Conservation (phyloP, 768 basidiomycete species). For the Hygrocybe coccinea region DNA sequence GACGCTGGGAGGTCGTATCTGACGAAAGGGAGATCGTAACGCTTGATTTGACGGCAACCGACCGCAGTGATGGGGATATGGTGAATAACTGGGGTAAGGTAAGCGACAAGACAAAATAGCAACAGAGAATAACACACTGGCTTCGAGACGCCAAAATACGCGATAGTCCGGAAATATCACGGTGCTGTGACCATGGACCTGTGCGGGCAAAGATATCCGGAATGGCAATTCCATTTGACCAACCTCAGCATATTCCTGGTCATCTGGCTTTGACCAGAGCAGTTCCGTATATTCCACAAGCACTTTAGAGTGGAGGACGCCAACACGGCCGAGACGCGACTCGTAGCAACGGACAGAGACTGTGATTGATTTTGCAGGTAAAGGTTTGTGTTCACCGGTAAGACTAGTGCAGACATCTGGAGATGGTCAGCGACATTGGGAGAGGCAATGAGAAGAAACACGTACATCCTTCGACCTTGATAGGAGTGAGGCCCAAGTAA, state of each 20-base stretch:
- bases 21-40: constrained; percentile 67
- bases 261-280: constrained; percentile 63
- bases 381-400: constrained; percentile 63
- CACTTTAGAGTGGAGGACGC: constrained; percentile 53
- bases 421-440: constrained; percentile 10
- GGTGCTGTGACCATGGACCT: constrained; percentile 61
- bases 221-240: constrained; percentile 68
- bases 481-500: constrained; percentile 74
- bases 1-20: constrained; percentile 59
- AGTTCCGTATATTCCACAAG: constrained; percentile 63
- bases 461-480: constrained; percentile 73
- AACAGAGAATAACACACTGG: constrained; percentile 44
- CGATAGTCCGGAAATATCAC: constrained; percentile 73
- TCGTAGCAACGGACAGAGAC: constrained; percentile 85
- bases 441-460: constrained; percentile 15
- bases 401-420: constrained; percentile 65
- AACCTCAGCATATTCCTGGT: constrained; percentile 54
- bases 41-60: constrained; percentile 62
- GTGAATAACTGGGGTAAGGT: constrained; percentile 48
- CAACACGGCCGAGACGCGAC: constrained; percentile 59
- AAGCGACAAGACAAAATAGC: constrained; percentile 9
- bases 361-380: constrained; percentile 61
- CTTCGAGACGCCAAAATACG: constrained; percentile 80
- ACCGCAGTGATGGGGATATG: constrained; percentile 62
- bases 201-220: constrained; percentile 60